Percentiles rank a stretch among this genome's conserved stretches.
phyloP scores from a whole-genome alignment of 1,284 basidiomycete species.

The Cystobasidium sp. region DNA sequence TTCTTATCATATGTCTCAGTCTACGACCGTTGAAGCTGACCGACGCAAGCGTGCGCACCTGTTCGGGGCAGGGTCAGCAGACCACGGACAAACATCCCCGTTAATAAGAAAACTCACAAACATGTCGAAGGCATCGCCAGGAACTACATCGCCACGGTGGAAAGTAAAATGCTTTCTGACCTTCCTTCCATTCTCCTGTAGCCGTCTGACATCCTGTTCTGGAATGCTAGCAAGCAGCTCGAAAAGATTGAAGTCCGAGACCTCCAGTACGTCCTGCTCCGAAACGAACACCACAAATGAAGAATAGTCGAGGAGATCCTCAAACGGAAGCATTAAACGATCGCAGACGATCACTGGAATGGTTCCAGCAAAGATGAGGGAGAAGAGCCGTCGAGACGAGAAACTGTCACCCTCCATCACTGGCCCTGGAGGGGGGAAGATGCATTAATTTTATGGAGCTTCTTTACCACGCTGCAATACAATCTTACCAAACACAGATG shows the following conservation, averaged over 20 bases:
- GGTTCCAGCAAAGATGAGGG: constrained; percentile 33
- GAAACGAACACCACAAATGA: constrained; percentile 30
- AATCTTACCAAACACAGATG: constrained; percentile 16
- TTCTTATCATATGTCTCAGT: constrained; percentile 18
- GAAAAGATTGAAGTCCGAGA: constrained; percentile 22
- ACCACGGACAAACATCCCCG: no score
- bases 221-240: constrained; percentile 31
- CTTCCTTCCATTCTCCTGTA: constrained; percentile 24
- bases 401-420: constrained; percentile 32
- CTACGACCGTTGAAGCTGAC: constrained; percentile 5
- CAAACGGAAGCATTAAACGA: constrained; percentile 31
- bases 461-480: background rate
- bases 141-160: constrained; percentile 7
- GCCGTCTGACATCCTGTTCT: constrained; percentile 12
- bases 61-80: background rate
- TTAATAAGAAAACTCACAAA: constrained; percentile 3
- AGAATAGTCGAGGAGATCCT: constrained; percentile 32
- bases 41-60: constrained; percentile 15
- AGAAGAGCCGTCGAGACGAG: constrained; percentile 33
- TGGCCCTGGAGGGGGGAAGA: constrained; percentile 14
- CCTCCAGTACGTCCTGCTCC: constrained; percentile 19
- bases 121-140: constrained; percentile 41
- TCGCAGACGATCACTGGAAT: constrained; percentile 37
- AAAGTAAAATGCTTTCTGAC: constrained; percentile 36
- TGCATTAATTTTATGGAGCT: background rate